Base-by-base conservation (phyloP, 768 basidiomycete genomes). In the Dioszegia aurantiaca region DNA sequence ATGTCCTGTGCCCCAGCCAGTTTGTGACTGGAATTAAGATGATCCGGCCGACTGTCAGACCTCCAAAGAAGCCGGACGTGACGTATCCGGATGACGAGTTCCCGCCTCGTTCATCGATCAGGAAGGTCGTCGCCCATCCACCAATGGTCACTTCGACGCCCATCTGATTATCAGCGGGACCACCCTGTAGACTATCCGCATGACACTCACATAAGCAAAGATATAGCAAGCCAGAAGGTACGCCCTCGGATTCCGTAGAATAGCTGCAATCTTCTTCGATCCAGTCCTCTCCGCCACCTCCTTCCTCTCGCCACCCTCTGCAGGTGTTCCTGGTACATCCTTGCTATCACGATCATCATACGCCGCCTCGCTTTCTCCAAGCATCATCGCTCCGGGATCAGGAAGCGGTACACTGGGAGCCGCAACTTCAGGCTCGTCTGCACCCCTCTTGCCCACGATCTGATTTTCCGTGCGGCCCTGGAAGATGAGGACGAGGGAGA, bases 381-480 rank as follows among this genome's bases (percentile, higher is more conserved):
- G 26, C n/a, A 46, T 30, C 59, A 26, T 40, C 21, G 23, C 45
- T 4, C 52, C 42, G 19, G 19, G 21, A 30, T 55, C 54, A 30
- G 54, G 52, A 11, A 42, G 17, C 2, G 42, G 42, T 41, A 42
- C 40, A 54, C 17, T 33, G 11, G 52, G 52, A 19, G 33, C 23
- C 9, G 40, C 51, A 1, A 27, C 51, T 37, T 39, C 51, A 23
- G 37, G 2, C 24, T n/a, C n/a, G n/a, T n/a, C n/a, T n/a, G 14
- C n/a, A 14, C 5, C 36, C 24, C 70, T 31, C 24, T 45, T 43
- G 11, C 73, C 71, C 11, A 74, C 69, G 2, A 74, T 46, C 86
- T 89, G 85, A 67, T 89, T 85, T 68, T 89, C 87, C 0, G 75
- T 80, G 69, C 84, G 85, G 48, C 87, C 76, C n/a, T 83, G 81